Percentiles rank a stretch among this genome's conserved stretches.
Evolutionary conservation across 352 stramenopile species (phyloP).

Genomic region (Pythium pyrilobum): DNA sequence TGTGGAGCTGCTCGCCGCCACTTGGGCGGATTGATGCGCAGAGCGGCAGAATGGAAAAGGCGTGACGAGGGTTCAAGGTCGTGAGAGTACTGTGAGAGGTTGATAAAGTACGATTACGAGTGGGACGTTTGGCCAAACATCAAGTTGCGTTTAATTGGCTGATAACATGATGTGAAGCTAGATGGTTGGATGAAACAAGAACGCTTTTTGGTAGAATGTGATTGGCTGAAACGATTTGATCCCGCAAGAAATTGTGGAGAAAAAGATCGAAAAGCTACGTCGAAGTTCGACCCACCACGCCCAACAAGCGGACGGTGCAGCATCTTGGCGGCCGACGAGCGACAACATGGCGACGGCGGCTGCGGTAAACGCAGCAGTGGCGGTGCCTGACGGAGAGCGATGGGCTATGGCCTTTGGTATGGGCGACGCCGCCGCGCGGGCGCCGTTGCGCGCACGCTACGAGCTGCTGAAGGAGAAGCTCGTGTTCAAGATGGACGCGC

Average conservation of each 20-base stretch:
- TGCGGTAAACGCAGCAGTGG: background rate
- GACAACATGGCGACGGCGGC: slow-evolving; percentile 4
- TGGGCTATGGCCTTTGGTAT: slow-evolving; percentile 30
- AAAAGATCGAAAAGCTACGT: slow-evolving; percentile 21
- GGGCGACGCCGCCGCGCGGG: slow-evolving; percentile 10
- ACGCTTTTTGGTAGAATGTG: background rate
- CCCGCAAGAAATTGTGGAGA: background rate
- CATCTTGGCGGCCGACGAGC: no score
- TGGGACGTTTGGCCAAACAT: slow-evolving; percentile 19
- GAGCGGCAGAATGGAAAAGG: slow-evolving; percentile 1
- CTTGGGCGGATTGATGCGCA: no score
- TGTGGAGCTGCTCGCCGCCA: no score
- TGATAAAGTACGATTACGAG: slow-evolving; percentile 13
- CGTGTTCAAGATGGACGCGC: slow-evolving; percentile 60
- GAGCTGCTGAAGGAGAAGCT: slow-evolving; percentile 49
- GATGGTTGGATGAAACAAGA: slow-evolving; percentile 7
- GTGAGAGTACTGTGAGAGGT: no score
- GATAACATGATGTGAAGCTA: background rate
- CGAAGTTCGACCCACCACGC: background rate
- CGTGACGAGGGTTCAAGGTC: no score
- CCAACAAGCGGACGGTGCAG: background rate
- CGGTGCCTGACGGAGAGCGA: slow-evolving; percentile 18
- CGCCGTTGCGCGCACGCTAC: slow-evolving; percentile 38
- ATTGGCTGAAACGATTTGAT: slow-evolving; percentile 3
- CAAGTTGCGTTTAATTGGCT: background rate